Evolutionary conservation across 2,329 filamentous ascomycete species (phyloP), one percentile per base, ranked within the genome.

Genomic region (Ophiostoma tasmaniense): DNA sequence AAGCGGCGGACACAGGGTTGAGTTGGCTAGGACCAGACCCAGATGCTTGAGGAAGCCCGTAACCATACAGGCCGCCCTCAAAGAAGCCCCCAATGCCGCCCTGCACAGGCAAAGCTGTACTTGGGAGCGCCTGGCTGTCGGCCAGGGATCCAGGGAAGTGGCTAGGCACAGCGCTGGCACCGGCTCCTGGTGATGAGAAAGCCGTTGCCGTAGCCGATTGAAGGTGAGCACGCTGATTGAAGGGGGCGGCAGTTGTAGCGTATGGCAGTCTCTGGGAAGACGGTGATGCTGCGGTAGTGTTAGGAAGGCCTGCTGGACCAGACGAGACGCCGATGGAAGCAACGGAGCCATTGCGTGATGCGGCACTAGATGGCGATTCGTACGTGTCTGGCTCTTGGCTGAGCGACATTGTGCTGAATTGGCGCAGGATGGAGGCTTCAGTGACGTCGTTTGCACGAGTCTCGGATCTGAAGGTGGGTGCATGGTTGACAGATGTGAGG

Each of bases 1-100:
- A 85, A 2, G 81, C 72, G 71, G 82, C 80, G 5, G 81, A 81
- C 8, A 76, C 78, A 0, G 82, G 80, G 71, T 85, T 83, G 71
- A 81, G 76, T 71, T 82, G 81, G 73, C 83, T 83, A 6, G 79
- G 42, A 55, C 77, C 75, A 71, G 64, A 10, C 14, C 62, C 11
- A 3, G 52, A 5, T 39, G 64, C 45, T 25, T 70, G 65, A 0
- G 66, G n/a, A 22, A 69, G 59, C 0, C 59, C 22, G 28, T 68
- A 71, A 8, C 66, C 42, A 1, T 64, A 35, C 11, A 68, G 45
- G 11, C 42, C n/a, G 33, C 11, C 7, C 30, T 62, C 59, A 6
- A 30, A 45, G 25, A 22, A 67, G 39, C n/a, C n/a, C 7, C 14
- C 35, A 25, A 45, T 3, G 35, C 37, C 14, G 22, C 22, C 25